Evolutionary conservation across 2,329 filamentous ascomycete species (phyloP), one percentile per base, ranked within the genome.

Genomic region (Ceratocystis eucalypticola): DNA sequence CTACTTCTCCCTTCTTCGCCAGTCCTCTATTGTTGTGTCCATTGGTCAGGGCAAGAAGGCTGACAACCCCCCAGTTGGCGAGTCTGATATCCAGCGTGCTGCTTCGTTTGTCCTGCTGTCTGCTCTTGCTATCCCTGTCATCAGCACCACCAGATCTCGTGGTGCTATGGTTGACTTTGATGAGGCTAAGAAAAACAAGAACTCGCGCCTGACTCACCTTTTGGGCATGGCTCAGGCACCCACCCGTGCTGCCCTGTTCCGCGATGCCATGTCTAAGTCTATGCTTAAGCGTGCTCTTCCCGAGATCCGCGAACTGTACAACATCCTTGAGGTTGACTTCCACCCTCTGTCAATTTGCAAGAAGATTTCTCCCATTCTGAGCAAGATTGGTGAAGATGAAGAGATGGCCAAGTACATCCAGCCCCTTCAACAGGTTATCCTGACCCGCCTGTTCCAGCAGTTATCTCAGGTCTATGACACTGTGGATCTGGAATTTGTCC

Each of bases 381-480:
- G 88, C 72, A 86, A 97, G 82, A 97, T 99, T 74, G 93, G 92
- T 70, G 86, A 87, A 68, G 93, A 99, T 74, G 82, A 89, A 62
- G 93, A 96, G 77, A 96, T 99, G 93, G 87, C 94, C 79, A 94
- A 94, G 79, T 99, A 99, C 75, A 90, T 99, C 69, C 80, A 88
- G 71, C 94, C 94, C 73, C 85, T 99, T 65, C 94, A 99, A 80
- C 94, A 99, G 80, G 94, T 99, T 74, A 99, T 99, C 71, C 85
- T 99, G 68, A 99, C 94, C 66, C 89, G 94, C 70, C 86, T 99
- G 67, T 99, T 99, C 86, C 94, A 99, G 82, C 94, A 99, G 78
- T 82, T 99, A 69, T 97, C 94, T 50, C 94, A 99, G 77, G 94
- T 99, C 65, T 99, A 99, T 78, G 95, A 97, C 77, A 96, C 94